Evolutionary conservation across 352 stramenopile species (phyloP).

Genomic region (Phytophthora syringae): DNA sequence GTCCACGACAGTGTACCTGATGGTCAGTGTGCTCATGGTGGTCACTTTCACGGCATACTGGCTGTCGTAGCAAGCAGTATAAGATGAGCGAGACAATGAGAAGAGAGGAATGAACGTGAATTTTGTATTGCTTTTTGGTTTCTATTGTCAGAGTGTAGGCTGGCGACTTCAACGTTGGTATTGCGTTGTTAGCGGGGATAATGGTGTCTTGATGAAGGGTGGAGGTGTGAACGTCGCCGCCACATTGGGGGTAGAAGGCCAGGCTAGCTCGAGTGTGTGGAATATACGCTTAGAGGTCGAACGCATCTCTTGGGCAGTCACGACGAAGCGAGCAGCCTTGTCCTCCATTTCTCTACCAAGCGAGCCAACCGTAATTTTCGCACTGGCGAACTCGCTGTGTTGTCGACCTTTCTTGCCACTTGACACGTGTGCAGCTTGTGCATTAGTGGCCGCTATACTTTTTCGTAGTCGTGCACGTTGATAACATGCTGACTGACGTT

Average conservation of each 20-base stretch:
- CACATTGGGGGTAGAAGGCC: conserved; percentile 16
- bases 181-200: conserved; percentile 6
- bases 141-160: conserved; percentile 13
- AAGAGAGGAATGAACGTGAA: conserved; percentile 16
- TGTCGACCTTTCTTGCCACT: conserved; percentile 26
- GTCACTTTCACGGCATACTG: conserved; percentile 54
- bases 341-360: conserved; percentile 61
- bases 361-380: conserved; percentile 34
- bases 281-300: conserved; percentile 44
- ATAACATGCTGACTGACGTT: conserved; percentile 68
- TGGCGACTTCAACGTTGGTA: conserved; percentile 12
- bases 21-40: conserved; percentile 46
- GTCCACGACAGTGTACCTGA: conserved; percentile 46
- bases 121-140: conserved; percentile 14
- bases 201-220: conserved; percentile 32
- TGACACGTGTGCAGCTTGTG: conserved; percentile 12
- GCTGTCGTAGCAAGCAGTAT: conserved; percentile 42
- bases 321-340: conserved; percentile 45
- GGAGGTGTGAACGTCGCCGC: conserved; percentile 33
- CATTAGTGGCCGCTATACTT: conserved; percentile 21
- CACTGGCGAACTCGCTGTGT: conserved; percentile 13
- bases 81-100: neutral
- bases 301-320: conserved; percentile 47
- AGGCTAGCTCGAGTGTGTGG: conserved; percentile 47
- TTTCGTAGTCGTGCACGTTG: conserved; percentile 46